Evolutionary conservation across 2,329 filamentous ascomycete species (phyloP).

Genomic region (Clonostachys rhizophaga): DNA sequence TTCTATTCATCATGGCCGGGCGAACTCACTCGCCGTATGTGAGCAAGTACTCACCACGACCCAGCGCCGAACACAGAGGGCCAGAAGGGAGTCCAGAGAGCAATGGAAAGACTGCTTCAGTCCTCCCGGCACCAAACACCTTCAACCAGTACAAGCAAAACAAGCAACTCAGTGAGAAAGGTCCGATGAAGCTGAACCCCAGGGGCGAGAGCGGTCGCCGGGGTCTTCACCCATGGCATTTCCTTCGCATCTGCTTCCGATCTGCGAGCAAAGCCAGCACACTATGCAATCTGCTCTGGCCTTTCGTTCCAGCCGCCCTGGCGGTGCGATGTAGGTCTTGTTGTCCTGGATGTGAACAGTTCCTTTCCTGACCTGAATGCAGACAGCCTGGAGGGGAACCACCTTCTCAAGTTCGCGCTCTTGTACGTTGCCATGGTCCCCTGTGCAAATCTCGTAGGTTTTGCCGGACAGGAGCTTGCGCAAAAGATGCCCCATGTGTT

Average conservation of each 20-base stretch:
- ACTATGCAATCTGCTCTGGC: constrained; percentile 44
- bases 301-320: constrained; percentile 42
- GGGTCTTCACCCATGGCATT: constrained; percentile 36
- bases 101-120: no score
- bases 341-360: constrained; percentile 1
- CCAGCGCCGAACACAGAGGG: no score
- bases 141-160: constrained; percentile 12
- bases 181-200: constrained; percentile 9
- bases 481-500: constrained; percentile 72
- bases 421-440: constrained; percentile 47
- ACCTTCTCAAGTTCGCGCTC: constrained; percentile 39
- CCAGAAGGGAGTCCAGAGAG: no score
- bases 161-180: not conserved
- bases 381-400: constrained; percentile 26
- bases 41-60: no score
- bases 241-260: constrained; percentile 34
- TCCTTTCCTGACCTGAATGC: not conserved
- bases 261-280: constrained; percentile 37
- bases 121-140: constrained; percentile 17
- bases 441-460: constrained; percentile 45
- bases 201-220: constrained; percentile 38
- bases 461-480: constrained; percentile 63
- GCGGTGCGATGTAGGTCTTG: constrained; percentile 28
- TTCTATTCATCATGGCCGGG: no score
- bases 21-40: no score